These are phyloP conservation scores for Spathaspora passalidarum DNA, from an alignment of 805 yeast species.

Conservation along the genomic window DNA sequence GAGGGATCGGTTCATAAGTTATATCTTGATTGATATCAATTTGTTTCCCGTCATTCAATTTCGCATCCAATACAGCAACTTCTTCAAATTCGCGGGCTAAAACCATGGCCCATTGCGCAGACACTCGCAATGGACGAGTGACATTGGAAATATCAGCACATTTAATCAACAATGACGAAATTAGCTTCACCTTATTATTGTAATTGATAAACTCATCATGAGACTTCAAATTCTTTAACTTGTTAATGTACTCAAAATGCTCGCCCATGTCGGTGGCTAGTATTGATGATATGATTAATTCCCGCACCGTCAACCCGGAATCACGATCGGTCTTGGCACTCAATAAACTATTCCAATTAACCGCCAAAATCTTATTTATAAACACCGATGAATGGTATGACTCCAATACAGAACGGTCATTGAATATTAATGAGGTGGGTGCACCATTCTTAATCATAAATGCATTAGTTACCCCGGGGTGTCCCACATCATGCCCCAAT, in stretches of 20 bases:
- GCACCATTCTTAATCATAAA: constrained; percentile 58
- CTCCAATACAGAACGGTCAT: constrained; percentile 73
- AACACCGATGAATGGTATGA: constrained; percentile 75
- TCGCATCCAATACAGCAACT: constrained; percentile 50
- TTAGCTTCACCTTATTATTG: constrained; percentile 33
- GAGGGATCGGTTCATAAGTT: constrained; percentile 36
- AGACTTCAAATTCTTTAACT: constrained; percentile 33
- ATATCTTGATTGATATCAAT: constrained; percentile 10
- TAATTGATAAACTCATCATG: constrained; percentile 12
- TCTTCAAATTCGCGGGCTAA: constrained; percentile 75
- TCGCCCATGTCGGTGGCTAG: constrained; percentile 86
- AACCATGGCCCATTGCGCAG: constrained; percentile 85
- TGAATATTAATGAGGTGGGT: constrained; percentile 61
- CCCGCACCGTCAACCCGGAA: constrained; percentile 18
- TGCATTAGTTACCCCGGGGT: constrained; percentile 91
- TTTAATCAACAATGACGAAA: constrained; percentile 73
- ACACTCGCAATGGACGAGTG: constrained; percentile 70
- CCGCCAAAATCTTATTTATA: constrained; percentile 31
- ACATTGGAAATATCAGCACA: constrained; percentile 97
- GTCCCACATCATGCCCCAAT: constrained; percentile 93
- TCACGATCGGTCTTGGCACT: constrained; percentile 16
- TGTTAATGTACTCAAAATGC: constrained; percentile 68
- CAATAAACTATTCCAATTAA: constrained; percentile 36
- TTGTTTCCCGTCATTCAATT: constrained; percentile 10
- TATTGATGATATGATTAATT: constrained; percentile 34